These are phyloP conservation scores for Colletotrichum chlorophyti DNA, from an alignment of 2,329 filamentous ascomycete genomes.

Conservation along the genomic window DNA sequence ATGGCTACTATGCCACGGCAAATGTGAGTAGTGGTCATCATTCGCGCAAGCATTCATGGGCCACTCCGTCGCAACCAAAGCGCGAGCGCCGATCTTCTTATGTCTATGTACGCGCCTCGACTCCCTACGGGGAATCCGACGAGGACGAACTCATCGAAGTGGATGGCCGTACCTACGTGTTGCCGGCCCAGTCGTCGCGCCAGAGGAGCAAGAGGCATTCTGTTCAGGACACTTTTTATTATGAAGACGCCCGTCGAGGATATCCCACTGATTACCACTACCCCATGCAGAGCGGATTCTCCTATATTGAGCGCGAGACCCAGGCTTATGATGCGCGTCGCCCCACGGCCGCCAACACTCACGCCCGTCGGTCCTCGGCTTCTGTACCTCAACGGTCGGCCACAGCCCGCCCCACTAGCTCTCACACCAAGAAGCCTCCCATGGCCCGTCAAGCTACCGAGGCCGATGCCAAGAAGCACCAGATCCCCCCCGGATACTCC, in stretches of 20 bases:
- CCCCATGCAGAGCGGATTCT: constrained; percentile 58
- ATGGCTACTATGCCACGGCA: constrained; percentile 68
- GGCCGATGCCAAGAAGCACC: constrained; percentile 66
- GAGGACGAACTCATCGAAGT: constrained; percentile 67
- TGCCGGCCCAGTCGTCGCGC: constrained; percentile 56
- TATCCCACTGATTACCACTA: constrained; percentile 65
- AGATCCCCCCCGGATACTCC: constrained; percentile 89
- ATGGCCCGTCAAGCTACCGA: constrained; percentile 58
- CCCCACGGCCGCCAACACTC: constrained; percentile 49
- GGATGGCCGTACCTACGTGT: constrained; percentile 58
- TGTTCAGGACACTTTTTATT: constrained; percentile 28
- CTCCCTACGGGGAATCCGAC: constrained; percentile 68
- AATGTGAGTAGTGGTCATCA: constrained; percentile 66
- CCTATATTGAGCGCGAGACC: constrained; percentile 42
- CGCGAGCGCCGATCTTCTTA: constrained; percentile 64
- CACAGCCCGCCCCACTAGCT: constrained; percentile 56
- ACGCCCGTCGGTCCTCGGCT: constrained; percentile 55
- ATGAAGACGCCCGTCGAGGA: constrained; percentile 54
- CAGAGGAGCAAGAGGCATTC: constrained; percentile 36
- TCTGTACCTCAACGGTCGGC: constrained; percentile 58
- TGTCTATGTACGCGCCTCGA: constrained; percentile 62
- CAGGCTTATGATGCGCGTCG: constrained; percentile 50
- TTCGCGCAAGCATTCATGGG: constrained; percentile 55
- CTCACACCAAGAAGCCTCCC: constrained; percentile 47
- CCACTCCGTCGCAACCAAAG: constrained; percentile 50